These are phyloP conservation scores for Venturiaceae sp. DNA, from an alignment of 2,329 filamentous ascomycete genomes.

Conservation along the genomic window DNA sequence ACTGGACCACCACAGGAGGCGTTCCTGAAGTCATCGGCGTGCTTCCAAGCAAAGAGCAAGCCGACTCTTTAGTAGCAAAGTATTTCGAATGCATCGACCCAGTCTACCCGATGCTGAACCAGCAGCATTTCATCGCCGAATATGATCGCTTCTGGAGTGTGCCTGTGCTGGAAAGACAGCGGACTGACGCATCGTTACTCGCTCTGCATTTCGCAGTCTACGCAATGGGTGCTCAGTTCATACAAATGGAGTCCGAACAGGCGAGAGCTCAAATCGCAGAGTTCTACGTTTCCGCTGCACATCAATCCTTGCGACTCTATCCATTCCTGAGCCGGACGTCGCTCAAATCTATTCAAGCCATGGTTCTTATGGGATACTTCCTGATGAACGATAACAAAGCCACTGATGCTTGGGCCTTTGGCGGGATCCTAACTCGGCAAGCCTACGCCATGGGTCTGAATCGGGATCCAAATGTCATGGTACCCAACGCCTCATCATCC, in stretches of 20 bases:
- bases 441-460: conserved; percentile 75
- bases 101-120: conserved; percentile 71
- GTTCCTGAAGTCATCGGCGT: conserved; percentile 66
- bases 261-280: conserved; percentile 68
- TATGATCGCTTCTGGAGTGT: conserved; percentile 71
- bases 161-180: conserved; percentile 44
- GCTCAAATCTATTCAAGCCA: conserved; percentile 64
- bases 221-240: conserved; percentile 70
- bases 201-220: conserved; percentile 69
- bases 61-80: conserved; percentile 54
- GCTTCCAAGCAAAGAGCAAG: conserved; percentile 65
- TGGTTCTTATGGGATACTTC: conserved; percentile 77
- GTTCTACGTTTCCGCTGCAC: conserved; percentile 71
- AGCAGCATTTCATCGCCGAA: conserved; percentile 65
- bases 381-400: conserved; percentile 81
- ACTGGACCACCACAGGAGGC: conserved; percentile 73
- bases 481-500: conserved; percentile 54
- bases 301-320: conserved; percentile 65
- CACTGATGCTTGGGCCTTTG: conserved; percentile 74
- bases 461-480: conserved; percentile 64
- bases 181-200: conserved; percentile 58
- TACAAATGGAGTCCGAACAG: conserved; percentile 44
- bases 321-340: conserved; percentile 70
- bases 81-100: conserved; percentile 59
- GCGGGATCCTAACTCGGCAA: conserved; percentile 66